Conservation (phyloP, 2,329 filamentous ascomycete species). For the Arthrobotrys iridis region DNA sequence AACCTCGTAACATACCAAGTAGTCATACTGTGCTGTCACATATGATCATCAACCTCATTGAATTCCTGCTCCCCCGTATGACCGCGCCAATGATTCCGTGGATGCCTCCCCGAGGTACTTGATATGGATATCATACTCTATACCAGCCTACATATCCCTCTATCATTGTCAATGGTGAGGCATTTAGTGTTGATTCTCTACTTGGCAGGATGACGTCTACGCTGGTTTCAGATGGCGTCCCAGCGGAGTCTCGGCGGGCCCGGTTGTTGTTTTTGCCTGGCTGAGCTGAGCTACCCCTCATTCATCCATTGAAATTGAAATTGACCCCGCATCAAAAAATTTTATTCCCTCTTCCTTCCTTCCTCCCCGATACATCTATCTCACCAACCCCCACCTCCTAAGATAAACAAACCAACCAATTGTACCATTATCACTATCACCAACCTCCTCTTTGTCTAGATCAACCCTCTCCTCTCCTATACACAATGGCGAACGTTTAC, state of each 20-base stretch:
- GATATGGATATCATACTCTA: no score
- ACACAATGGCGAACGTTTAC: constrained; percentile 43
- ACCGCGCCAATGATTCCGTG: no score
- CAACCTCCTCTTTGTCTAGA: constrained; percentile 4
- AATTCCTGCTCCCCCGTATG: no score
- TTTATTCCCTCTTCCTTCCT: constrained; percentile 7
- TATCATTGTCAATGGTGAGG: no score
- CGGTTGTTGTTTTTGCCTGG: constrained; percentile 13
- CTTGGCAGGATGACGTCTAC: constrained; percentile 40
- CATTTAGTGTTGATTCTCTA: constrained; percentile 8
- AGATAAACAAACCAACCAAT: constrained; percentile 4
- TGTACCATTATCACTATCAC: no score
- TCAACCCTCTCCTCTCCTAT: background rate
- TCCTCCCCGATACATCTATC: constrained; percentile 34
- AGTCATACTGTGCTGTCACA: no score
- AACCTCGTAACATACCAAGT: no score
- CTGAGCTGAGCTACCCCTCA: constrained; percentile 15
- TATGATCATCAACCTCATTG: no score
- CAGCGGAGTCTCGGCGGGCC: background rate
- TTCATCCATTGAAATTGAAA: constrained; percentile 22
- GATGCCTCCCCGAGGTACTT: no score
- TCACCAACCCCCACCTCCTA: background rate
- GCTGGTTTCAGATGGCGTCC: background rate
- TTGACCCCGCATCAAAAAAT: constrained; percentile 27
- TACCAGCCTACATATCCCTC: no score